phyloP scores from a whole-genome alignment of 208 protist genomes.

The Tritrichomonas foetus region DNA sequence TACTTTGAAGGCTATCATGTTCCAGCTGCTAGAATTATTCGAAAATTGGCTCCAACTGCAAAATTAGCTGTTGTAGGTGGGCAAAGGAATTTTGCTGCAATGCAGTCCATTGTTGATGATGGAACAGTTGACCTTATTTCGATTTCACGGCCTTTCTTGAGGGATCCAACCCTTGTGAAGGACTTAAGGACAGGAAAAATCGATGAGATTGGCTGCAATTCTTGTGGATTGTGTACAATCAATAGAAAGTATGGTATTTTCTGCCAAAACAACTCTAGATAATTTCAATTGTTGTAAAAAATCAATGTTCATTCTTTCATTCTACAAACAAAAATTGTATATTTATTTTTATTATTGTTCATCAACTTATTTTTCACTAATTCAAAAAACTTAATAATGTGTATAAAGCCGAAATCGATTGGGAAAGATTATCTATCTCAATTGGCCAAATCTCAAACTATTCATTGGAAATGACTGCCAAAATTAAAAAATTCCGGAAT shows the following conservation, averaged over 20 bases:
- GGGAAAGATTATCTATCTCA: too few species aligned
- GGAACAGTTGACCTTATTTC: constrained; percentile 7
- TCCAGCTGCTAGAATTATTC: not conserved
- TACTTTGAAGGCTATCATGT: not conserved
- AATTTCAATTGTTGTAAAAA: too few species aligned
- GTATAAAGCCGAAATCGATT: too few species aligned
- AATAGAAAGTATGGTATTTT: not conserved
- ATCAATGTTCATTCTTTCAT: too few species aligned
- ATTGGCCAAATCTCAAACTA: too few species aligned
- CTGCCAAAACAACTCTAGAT: not conserved
- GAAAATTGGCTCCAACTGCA: not conserved
- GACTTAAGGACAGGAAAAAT: not conserved
- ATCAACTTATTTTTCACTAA: too few species aligned
- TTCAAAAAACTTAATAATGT: too few species aligned
- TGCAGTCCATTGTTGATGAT: not conserved
- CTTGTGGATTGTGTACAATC: not conserved
- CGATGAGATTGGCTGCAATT: not conserved
- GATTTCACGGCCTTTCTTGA: not conserved
- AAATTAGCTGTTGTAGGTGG: not conserved
- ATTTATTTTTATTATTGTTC: too few species aligned
- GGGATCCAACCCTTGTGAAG: not conserved
- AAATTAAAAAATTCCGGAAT: too few species aligned
- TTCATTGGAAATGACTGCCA: too few species aligned
- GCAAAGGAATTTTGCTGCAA: not conserved
- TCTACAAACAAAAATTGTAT: too few species aligned